Conservation (phyloP, 208 protist species). For the Wallacemonas collosoma region DNA sequence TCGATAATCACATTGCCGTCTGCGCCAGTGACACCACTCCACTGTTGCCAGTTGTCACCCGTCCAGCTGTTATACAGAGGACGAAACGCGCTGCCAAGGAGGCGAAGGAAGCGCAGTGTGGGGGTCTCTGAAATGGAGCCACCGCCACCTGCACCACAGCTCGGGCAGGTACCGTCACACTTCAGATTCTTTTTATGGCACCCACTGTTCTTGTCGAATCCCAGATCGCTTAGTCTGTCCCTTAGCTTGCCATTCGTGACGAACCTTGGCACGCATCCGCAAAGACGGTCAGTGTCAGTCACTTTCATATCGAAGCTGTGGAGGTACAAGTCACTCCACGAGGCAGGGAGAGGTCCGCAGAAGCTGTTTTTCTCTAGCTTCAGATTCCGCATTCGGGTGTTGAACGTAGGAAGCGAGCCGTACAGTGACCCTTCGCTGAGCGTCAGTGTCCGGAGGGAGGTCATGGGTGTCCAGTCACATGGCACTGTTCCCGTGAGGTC, state of each 20-base stretch:
- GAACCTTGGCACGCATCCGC: background rate
- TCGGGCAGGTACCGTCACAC: constrained; percentile 4
- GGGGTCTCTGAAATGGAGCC: background rate
- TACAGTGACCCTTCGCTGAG: background rate
- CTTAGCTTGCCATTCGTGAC: background rate
- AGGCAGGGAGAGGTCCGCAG: background rate
- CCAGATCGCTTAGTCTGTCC: background rate
- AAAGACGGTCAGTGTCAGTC: background rate
- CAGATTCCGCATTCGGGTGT: background rate
- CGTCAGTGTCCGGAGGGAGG: background rate
- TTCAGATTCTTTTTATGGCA: background rate
- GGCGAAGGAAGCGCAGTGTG: constrained; percentile 13
- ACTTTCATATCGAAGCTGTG: background rate
- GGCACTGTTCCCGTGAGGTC: background rate
- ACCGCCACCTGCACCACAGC: background rate
- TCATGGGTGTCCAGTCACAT: constrained; percentile 6
- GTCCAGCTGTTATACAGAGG: constrained; percentile 13
- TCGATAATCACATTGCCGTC: background rate
- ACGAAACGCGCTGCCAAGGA: constrained; percentile 5
- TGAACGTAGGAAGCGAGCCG: background rate
- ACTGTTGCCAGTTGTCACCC: background rate
- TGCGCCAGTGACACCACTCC: background rate
- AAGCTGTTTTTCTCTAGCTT: constrained; percentile 1
- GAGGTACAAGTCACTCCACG: background rate
- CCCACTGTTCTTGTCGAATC: background rate